Percentiles rank a stretch among this genome's conserved stretches.
phyloP scores from a whole-genome alignment of 352 stramenopile genomes.

The Aphanomyces invadans region DNA sequence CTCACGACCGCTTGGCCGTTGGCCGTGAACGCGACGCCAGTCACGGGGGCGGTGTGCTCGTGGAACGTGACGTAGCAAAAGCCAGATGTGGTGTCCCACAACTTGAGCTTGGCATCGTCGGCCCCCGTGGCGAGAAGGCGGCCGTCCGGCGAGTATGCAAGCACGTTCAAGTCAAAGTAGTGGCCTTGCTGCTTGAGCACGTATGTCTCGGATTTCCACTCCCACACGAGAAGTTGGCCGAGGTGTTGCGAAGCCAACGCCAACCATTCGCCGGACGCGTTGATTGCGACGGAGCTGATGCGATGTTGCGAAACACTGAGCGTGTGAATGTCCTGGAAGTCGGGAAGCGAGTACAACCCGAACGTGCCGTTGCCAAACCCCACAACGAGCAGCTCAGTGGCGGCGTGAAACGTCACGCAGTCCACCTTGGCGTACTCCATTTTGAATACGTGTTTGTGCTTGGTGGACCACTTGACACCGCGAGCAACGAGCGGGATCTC shows the following conservation, averaged over 20 bases:
- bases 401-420: slow-evolving; percentile 85
- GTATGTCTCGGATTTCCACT: slow-evolving; percentile 99
- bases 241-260: slow-evolving; percentile 95
- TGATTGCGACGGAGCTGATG: slow-evolving; percentile 91
- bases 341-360: slow-evolving; percentile 95
- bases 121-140: slow-evolving; percentile 94
- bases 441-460: slow-evolving; percentile 83
- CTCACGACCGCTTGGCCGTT: slow-evolving; percentile 92
- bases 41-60: slow-evolving; percentile 96
- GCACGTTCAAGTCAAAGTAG: slow-evolving; percentile 95
- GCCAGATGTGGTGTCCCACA: slow-evolving; percentile 96
- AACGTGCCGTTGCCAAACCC: slow-evolving; percentile 98
- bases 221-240: slow-evolving; percentile 99
- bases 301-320: slow-evolving; percentile 86
- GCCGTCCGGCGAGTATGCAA: slow-evolving; percentile 97
- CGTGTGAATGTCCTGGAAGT: slow-evolving; percentile 96
- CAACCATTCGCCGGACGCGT: slow-evolving; percentile 95
- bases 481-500: slow-evolving; percentile 56
- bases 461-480: slow-evolving; percentile 77
- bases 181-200: slow-evolving; percentile 99
- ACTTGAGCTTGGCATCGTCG: slow-evolving; percentile 97
- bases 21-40: slow-evolving; percentile 91
- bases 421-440: slow-evolving; percentile 86
- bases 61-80: slow-evolving; percentile 99
- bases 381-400: slow-evolving; percentile 85